These are phyloP conservation scores for Parastagonospora nodorum DNA, from an alignment of 2,329 filamentous ascomycete genomes.

Conservation along the genomic window DNA sequence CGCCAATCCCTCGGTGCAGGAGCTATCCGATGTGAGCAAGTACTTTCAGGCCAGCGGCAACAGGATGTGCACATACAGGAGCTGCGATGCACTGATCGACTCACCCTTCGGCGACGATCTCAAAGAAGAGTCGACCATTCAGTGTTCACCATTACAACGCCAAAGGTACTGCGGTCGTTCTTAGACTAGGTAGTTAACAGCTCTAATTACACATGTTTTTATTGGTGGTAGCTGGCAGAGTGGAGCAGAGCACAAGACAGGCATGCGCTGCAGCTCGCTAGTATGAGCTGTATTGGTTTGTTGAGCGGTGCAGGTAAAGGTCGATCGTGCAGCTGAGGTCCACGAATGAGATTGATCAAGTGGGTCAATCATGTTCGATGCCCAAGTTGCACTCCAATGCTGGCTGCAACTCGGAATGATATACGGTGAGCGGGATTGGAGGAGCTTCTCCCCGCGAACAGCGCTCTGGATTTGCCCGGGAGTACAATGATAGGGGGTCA, in stretches of 20 bases:
- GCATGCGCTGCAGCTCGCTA: conserved; percentile 15
- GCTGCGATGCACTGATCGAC: conserved; percentile 19
- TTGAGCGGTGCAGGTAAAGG: conserved; percentile 7
- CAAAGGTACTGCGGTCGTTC: conserved; percentile 11
- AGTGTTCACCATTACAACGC: neutral
- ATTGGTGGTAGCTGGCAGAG: conserved; percentile 23
- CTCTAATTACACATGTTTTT: conserved; percentile 5
- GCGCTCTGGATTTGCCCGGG: neutral
- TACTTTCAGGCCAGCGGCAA: conserved; percentile 4
- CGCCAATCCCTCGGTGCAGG: conserved; percentile 9
- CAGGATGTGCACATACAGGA: conserved; percentile 10
- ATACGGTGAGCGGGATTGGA: too few species aligned
- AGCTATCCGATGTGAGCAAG: conserved; percentile 5
- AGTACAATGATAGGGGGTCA: neutral
- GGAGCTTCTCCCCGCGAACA: neutral
- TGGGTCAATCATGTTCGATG: too few species aligned
- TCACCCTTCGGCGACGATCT: conserved; percentile 14
- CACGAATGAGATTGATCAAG: neutral
- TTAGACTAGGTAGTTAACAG: conserved; percentile 7
- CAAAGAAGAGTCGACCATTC: neutral
- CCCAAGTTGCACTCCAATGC: too few species aligned
- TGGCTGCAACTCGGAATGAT: too few species aligned
- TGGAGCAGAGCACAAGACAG: conserved; percentile 11
- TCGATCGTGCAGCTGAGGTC: conserved; percentile 5
- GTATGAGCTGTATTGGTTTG: conserved; percentile 6